Conservation (phyloP, 257 asterid genomes). For the Lycium barbarum region DNA sequence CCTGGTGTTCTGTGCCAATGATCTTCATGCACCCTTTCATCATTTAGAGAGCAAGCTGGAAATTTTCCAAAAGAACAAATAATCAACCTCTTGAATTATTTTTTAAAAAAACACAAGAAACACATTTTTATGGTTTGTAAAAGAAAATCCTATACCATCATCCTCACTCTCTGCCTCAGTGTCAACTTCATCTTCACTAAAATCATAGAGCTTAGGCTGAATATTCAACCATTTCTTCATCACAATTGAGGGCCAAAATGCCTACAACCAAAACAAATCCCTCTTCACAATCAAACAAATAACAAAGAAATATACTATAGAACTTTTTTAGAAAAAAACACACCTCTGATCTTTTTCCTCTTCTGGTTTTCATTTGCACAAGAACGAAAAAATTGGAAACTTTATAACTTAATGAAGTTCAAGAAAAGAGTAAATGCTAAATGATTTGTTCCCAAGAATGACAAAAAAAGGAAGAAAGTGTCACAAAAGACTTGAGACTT, state of each 20-base stretch:
- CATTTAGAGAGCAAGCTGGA: conserved; percentile 68
- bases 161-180: conserved; percentile 90
- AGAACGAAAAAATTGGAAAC: conserved; percentile 21
- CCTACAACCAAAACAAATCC: conserved; percentile 44
- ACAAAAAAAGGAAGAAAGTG: neutral
- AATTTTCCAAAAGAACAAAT: neutral
- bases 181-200: conserved; percentile 94
- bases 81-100: neutral
- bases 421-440: conserved; percentile 17
- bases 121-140: neutral
- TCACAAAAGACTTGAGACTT: neutral
- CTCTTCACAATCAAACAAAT: conserved; percentile 10
- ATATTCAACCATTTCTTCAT: conserved; percentile 96
- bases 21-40: conserved; percentile 54
- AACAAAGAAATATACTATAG: neutral
- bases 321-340: neutral
- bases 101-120: neutral
- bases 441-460: conserved; percentile 18
- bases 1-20: conserved; percentile 36
- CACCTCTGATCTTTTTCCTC: conserved; percentile 74
- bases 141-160: conserved; percentile 57
- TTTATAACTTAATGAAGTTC: conserved; percentile 32
- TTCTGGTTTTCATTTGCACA: conserved; percentile 53
- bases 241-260: conserved; percentile 93
- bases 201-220: conserved; percentile 73